Evolutionary conservation across 1,139 yeast species (phyloP).

Genomic region (Geotrichum candidum): DNA sequence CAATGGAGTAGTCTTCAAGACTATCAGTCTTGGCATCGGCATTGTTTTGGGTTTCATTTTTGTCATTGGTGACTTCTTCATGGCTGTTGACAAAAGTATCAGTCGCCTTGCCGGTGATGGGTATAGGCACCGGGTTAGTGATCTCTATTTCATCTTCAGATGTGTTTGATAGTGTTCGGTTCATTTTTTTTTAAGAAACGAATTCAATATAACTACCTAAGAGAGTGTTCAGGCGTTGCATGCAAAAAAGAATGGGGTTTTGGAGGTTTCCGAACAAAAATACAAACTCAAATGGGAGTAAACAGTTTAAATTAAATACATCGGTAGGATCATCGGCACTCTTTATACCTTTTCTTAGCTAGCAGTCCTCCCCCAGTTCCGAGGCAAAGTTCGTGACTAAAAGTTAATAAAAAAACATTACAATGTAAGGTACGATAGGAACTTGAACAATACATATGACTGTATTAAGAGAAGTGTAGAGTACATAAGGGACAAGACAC

Average conservation of each 20-base stretch:
- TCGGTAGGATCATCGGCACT: no score
- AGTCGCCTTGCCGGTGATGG: neutral
- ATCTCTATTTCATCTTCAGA: neutral
- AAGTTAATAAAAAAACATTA: neutral
- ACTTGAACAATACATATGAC: neutral
- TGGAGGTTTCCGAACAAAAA: no score
- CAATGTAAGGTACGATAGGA: neutral
- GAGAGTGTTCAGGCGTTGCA: neutral
- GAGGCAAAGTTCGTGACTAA: no score
- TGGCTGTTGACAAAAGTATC: neutral
- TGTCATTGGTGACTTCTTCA: neutral
- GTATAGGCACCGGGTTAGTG: neutral
- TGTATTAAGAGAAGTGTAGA: neutral
- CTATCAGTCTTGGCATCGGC: neutral
- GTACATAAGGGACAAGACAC: neutral
- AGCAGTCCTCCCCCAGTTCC: no score
- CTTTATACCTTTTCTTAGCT: no score
- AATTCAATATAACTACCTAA: neutral
- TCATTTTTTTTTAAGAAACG: neutral
- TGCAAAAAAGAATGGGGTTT: neutral
- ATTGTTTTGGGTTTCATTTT: no score
- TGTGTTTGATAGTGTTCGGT: neutral
- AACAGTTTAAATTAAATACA: no score
- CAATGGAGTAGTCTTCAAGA: constrained; percentile 1
- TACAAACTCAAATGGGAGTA: no score